Percentiles rank a stretch among this genome's conserved stretches.
phyloP scores from a whole-genome alignment of 768 basidiomycete genomes.

The Tephrocybe sp. region DNA sequence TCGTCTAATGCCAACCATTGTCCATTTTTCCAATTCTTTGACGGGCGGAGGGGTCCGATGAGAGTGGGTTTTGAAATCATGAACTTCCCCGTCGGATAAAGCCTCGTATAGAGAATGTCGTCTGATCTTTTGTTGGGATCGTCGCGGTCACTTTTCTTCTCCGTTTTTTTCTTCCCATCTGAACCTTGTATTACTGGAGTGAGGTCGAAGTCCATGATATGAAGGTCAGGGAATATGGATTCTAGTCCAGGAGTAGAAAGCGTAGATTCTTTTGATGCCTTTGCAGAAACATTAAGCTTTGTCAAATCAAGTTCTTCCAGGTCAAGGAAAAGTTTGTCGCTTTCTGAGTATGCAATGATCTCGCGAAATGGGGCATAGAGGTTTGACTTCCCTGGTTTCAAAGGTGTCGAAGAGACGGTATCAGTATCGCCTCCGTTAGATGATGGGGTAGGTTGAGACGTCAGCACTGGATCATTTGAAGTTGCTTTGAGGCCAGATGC shows the following conservation, averaged over 20 bases:
- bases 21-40: slow-evolving; percentile 66
- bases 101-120: slow-evolving; percentile 71
- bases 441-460: slow-evolving; percentile 38
- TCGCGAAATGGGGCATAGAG: slow-evolving; percentile 59
- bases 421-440: slow-evolving; percentile 36
- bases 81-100: slow-evolving; percentile 73
- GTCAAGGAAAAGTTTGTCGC: slow-evolving; percentile 50
- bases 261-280: slow-evolving; percentile 23
- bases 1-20: slow-evolving; percentile 67
- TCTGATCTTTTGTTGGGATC: slow-evolving; percentile 77
- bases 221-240: slow-evolving; percentile 84
- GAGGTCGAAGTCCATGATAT: slow-evolving; percentile 52
- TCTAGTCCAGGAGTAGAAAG: slow-evolving; percentile 45
- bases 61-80: slow-evolving; percentile 84
- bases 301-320: slow-evolving; percentile 34
- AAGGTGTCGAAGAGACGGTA: slow-evolving; percentile 19
- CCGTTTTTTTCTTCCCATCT: slow-evolving; percentile 51
- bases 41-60: slow-evolving; percentile 80
- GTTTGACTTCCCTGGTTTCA: slow-evolving; percentile 42
- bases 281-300: slow-evolving; percentile 18
- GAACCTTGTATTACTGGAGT: slow-evolving; percentile 27
- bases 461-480: slow-evolving; percentile 56
- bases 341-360: slow-evolving; percentile 58
- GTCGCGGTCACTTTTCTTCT: slow-evolving; percentile 60
- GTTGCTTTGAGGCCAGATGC: slow-evolving; percentile 45